Evolutionary conservation across 805 yeast species (phyloP).

Genomic region (Cyberlindnera mississippiensis): DNA sequence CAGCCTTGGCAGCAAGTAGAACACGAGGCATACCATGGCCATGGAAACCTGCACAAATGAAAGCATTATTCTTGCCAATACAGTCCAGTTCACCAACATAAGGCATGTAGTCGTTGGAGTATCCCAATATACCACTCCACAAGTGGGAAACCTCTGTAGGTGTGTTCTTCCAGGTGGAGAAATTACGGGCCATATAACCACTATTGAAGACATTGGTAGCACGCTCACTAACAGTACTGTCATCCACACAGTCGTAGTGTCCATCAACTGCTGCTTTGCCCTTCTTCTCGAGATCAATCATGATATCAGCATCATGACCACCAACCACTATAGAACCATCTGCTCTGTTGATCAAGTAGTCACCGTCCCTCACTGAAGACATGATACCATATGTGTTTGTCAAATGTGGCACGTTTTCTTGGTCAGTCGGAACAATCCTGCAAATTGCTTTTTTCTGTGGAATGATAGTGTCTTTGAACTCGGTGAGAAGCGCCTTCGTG

Average conservation of each 20-base stretch:
- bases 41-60: slow-evolving; percentile 41
- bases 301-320: slow-evolving; percentile 18
- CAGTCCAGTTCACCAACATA: slow-evolving; percentile 36
- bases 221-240: slow-evolving; percentile 28
- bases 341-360: slow-evolving; percentile 34
- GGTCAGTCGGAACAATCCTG: slow-evolving; percentile 26
- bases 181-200: slow-evolving; percentile 28
- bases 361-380: slow-evolving; percentile 23
- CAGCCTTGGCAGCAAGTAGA: slow-evolving; percentile 35
- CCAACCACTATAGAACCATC: slow-evolving; percentile 37
- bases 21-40: slow-evolving; percentile 51
- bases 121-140: slow-evolving; percentile 47
- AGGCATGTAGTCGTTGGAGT: slow-evolving; percentile 36
- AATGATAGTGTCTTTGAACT: slow-evolving; percentile 27
- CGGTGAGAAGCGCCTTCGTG: slow-evolving; percentile 32
- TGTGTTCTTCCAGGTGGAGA: slow-evolving; percentile 30
- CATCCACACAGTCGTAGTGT: slow-evolving; percentile 31
- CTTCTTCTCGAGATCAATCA: slow-evolving; percentile 1
- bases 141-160: slow-evolving; percentile 23
- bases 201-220: slow-evolving; percentile 21
- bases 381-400: slow-evolving; percentile 31
- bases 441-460: slow-evolving; percentile 33
- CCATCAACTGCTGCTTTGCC: slow-evolving; percentile 6
- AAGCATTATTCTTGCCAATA: slow-evolving; percentile 28
- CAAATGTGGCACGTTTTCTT: slow-evolving; percentile 28